Evolutionary conservation across 208 protist species (phyloP).

Genomic region (Phytomonas sp.): DNA sequence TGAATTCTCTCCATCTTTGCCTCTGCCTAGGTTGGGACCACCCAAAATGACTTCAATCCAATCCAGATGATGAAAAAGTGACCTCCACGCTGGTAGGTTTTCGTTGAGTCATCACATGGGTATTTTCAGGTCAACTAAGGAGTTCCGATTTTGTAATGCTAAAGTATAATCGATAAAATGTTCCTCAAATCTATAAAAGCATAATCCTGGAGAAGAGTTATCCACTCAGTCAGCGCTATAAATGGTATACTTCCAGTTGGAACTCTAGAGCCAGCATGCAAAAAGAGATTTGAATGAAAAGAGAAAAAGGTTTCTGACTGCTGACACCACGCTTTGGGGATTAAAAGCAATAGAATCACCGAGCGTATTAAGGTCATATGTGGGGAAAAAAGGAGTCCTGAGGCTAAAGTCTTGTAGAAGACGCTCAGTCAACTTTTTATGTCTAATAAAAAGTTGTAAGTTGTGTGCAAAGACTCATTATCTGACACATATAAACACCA

Average conservation of each 20-base stretch:
- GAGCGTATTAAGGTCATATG: not conserved
- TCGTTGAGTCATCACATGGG: too few species aligned
- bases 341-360: not conserved
- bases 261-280: not conserved
- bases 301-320: not conserved
- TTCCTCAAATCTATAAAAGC: not conserved
- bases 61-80: too few species aligned
- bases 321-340: not conserved
- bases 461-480: too few species aligned
- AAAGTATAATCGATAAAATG: not conserved
- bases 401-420: not conserved
- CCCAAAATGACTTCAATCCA: too few species aligned
- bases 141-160: not conserved
- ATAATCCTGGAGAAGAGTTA: not conserved
- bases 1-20: too few species aligned
- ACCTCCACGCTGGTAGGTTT: too few species aligned
- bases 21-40: too few species aligned
- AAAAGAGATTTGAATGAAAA: not conserved
- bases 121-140: not conserved
- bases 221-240: not conserved
- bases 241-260: not conserved
- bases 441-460: too few species aligned
- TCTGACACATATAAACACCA: too few species aligned
- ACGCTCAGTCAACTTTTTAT: too few species aligned
- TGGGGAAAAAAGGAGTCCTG: not conserved